phyloP scores from a whole-genome alignment of 2,329 filamentous ascomycete species.

The Sclerotiophoma versabilis region DNA sequence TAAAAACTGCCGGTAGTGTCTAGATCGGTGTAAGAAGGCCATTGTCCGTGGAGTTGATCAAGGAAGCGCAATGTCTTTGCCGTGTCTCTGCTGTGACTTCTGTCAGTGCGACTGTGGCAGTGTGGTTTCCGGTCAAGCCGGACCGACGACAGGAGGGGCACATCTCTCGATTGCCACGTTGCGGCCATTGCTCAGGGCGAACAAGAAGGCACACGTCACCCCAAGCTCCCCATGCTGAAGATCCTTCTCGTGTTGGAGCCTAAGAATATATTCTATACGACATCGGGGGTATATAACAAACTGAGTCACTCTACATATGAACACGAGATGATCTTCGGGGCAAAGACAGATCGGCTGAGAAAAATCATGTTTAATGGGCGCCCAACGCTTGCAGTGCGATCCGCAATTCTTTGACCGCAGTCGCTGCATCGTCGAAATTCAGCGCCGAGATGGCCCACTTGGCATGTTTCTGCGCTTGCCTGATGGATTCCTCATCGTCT shows the following conservation, averaged over 20 bases:
- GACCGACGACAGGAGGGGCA: constrained; percentile 8
- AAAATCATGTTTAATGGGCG: constrained; percentile 54
- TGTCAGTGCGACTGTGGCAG: constrained; percentile 14
- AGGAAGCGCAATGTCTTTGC: constrained; percentile 10
- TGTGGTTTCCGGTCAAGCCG: constrained; percentile 5
- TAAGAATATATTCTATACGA: constrained; percentile 21
- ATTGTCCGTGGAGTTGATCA: constrained; percentile 5
- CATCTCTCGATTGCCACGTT: constrained; percentile 5
- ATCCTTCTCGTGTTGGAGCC: constrained; percentile 14
- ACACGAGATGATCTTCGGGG: not conserved
- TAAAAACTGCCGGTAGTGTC: not conserved
- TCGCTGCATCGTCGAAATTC: constrained; percentile 94
- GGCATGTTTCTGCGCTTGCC: constrained; percentile 90
- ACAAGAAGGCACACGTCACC: constrained; percentile 17
- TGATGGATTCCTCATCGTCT: constrained; percentile 73
- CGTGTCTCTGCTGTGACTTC: constrained; percentile 14
- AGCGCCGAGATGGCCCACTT: constrained; percentile 96
- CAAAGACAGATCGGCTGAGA: not conserved
- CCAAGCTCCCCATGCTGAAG: constrained; percentile 10
- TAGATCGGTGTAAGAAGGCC: constrained; percentile 8
- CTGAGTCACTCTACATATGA: constrained; percentile 3
- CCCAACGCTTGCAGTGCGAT: constrained; percentile 76
- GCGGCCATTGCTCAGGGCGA: constrained; percentile 15
- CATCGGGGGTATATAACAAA: constrained; percentile 19
- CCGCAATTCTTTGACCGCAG: constrained; percentile 83